Percentiles rank a stretch among this genome's conserved stretches.
These are phyloP conservation scores for Geosmithia putterillii DNA, from an alignment of 2,329 filamentous ascomycete genomes.

Conservation along the genomic window DNA sequence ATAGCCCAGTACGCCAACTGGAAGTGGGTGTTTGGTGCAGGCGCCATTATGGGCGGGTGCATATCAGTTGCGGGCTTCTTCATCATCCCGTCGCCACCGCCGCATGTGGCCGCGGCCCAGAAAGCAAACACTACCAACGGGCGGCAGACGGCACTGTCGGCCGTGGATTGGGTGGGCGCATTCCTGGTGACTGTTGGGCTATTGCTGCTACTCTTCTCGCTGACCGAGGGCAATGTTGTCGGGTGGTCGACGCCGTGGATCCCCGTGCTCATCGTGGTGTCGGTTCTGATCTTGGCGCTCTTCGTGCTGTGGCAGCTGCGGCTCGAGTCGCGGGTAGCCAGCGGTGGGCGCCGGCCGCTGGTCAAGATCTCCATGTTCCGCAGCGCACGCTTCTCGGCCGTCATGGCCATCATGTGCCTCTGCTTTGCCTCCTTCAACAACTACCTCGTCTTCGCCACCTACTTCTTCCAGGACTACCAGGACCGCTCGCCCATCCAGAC, in stretches of 20 bases:
- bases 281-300: constrained; percentile 38
- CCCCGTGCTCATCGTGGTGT: constrained; percentile 43
- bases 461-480: constrained; percentile 59
- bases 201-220: constrained; percentile 50
- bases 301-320: constrained; percentile 51
- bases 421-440: constrained; percentile 60
- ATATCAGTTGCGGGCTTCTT: constrained; percentile 45
- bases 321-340: constrained; percentile 13
- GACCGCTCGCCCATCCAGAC: constrained; percentile 50
- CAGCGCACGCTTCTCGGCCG: constrained; percentile 46
- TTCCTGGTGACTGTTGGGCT: constrained; percentile 49
- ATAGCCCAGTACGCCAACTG: constrained; percentile 50
- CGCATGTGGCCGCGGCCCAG: not conserved
- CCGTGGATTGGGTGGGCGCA: constrained; percentile 57
- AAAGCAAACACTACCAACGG: not conserved
- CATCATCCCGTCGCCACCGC: constrained; percentile 42
- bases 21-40: constrained; percentile 57
- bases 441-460: constrained; percentile 55
- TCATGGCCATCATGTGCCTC: constrained; percentile 51
- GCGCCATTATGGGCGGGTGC: constrained; percentile 45
- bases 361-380: constrained; percentile 55
- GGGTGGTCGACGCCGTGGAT: constrained; percentile 56
- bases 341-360: constrained; percentile 28
- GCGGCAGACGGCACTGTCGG: constrained; percentile 9
- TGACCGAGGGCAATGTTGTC: constrained; percentile 58